Base-by-base conservation (phyloP, 2,329 filamentous ascomycete genomes). In the Hypoxylon sp. region DNA sequence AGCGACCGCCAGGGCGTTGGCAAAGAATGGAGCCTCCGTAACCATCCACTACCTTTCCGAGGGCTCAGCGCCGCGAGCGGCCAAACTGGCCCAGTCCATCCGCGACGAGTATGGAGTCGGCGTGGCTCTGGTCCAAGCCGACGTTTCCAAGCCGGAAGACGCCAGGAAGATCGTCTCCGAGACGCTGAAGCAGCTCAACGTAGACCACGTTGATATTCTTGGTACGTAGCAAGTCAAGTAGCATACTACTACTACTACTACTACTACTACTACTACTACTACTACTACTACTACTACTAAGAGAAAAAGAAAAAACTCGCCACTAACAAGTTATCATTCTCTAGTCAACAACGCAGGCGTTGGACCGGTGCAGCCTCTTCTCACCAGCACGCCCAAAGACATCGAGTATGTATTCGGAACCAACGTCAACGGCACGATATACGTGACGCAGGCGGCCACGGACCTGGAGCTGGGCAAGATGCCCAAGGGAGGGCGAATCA, bases 31-130 rank as follows among this genome's bases (percentile, higher is more conserved):
- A 5, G 75, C 74, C 2, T 62, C 62, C 1, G 74, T 78, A 0
- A 63, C 61, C 1, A 60, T 78, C 47, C 70, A 77, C 62, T 69
- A 74, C 44, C 66, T 75, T 4, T 75, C 73, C 0, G 69, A 73
- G 4, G 51, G 60, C 1, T 63, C 66, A 0, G 61, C 49, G 0
- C 13, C 58, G 0, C 62, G 70, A 2, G 74, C 75, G 1, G 60
- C 53, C 0, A 55, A 62, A 1, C 53, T 75, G 0, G 69, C 66
- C 6, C 51, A 66, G 4, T 59, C 36, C 0, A 52, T 75, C 11
- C 40, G 61, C 13, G 43, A 54, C 0, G 53, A 62, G n/a, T 60
- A 53, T 4, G 73, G 71, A 2, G 69, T 62, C 4, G 52, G 59
- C 20, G 68, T 61, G 0, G 62, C 67, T n/a, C 61, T 68, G 3